A percentile compares a stretch with the other conserved stretches of the same genome.
phyloP scores from a whole-genome alignment of 2,329 filamentous ascomycete species.

The Exophiala sideris region DNA sequence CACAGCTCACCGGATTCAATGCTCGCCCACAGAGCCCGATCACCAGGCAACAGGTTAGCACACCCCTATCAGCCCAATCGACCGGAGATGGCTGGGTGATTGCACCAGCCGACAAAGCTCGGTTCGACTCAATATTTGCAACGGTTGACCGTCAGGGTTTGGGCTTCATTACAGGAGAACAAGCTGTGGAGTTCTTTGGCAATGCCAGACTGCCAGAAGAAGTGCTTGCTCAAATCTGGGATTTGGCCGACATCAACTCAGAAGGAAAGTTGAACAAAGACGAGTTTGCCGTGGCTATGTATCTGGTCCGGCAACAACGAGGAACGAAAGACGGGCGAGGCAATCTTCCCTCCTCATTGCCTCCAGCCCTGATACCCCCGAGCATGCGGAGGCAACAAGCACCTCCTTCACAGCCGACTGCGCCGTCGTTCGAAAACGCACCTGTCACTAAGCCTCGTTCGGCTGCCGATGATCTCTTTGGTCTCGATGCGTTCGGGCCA shows the following conservation, averaged over 20 bases:
- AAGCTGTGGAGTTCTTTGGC: conserved; percentile 90
- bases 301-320: conserved; percentile 86
- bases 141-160: conserved; percentile 75
- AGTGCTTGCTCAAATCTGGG: conserved; percentile 90
- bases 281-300: conserved; percentile 97
- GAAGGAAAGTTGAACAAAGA: conserved; percentile 81
- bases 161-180: conserved; percentile 87
- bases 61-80: conserved; percentile 51
- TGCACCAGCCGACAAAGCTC: conserved; percentile 74
- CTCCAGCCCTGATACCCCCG: conserved; percentile 78
- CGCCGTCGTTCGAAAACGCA: conserved; percentile 43
- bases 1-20: conserved; percentile 71
- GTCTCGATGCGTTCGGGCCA: conserved; percentile 70
- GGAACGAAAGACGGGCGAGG: conserved; percentile 61
- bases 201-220: conserved; percentile 89
- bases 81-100: conserved; percentile 76
- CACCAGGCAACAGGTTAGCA: conserved; percentile 49
- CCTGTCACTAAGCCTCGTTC: conserved; percentile 62
- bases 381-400: conserved; percentile 64
- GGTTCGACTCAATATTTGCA: conserved; percentile 83
- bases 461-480: conserved; percentile 89
- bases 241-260: conserved; percentile 89
- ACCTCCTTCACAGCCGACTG: conserved; percentile 40
- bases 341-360: conserved; percentile 71
- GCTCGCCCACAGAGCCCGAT: conserved; percentile 60